Evolutionary conservation across 768 basidiomycete genomes (phyloP).

Genomic region (Amanita exitialis): DNA sequence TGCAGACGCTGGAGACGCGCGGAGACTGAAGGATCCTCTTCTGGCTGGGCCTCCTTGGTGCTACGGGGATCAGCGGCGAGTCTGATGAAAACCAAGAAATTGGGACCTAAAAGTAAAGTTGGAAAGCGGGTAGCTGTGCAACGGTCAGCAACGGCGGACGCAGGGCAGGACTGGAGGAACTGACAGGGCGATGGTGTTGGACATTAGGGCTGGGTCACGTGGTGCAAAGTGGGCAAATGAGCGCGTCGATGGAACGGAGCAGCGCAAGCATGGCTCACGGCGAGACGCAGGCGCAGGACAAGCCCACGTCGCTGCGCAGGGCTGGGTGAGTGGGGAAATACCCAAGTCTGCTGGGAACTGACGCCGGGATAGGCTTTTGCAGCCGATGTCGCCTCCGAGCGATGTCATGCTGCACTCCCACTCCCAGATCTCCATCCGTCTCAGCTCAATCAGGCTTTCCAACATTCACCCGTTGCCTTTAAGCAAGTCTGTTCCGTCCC

Average conservation of each 20-base stretch:
- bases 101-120: slow-evolving; percentile 85
- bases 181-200: slow-evolving; percentile 43
- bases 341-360: too few relatives aligned
- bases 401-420: slow-evolving; percentile 24
- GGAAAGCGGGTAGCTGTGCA: slow-evolving; percentile 65
- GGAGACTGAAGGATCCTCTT: slow-evolving; percentile 94
- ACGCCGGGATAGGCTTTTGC: slow-evolving; percentile 26
- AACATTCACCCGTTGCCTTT: slow-evolving; percentile 26
- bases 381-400: slow-evolving; percentile 17
- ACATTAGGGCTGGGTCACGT: slow-evolving; percentile 20
- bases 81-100: too few relatives aligned
- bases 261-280: not conserved
- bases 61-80: slow-evolving; percentile 16
- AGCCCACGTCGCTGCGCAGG: not conserved
- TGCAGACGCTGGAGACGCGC: slow-evolving; percentile 90
- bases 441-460: slow-evolving; percentile 58
- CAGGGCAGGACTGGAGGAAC: slow-evolving; percentile 12
- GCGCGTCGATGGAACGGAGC: not conserved
- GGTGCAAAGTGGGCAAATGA: not conserved
- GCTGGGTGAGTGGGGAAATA: not conserved
- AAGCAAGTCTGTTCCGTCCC: too few relatives aligned
- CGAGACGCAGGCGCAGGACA: not conserved
- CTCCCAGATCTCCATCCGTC: slow-evolving; percentile 55
- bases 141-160: not conserved
- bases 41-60: slow-evolving; percentile 93